These are phyloP conservation scores for Medicago arabica DNA, from an alignment of 306 rosid genomes.

Conservation along the genomic window DNA sequence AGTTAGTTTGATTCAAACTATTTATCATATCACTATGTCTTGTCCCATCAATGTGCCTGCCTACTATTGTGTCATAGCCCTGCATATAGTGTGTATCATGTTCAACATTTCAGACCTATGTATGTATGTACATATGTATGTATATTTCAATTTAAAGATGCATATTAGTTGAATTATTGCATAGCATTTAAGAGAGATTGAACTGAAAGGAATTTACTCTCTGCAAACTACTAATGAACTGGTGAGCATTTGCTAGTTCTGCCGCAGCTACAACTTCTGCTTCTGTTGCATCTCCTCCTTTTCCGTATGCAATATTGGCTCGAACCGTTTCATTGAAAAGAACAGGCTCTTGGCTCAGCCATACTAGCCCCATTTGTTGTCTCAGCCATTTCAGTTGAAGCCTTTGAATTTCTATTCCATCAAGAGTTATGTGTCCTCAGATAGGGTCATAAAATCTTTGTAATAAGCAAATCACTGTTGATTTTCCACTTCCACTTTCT, in stretches of 20 bases:
- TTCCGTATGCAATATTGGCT: conserved; percentile 77
- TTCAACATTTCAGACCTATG: neutral
- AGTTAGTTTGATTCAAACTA: too few relatives aligned
- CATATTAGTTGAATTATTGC: too few relatives aligned
- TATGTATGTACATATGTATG: too few relatives aligned
- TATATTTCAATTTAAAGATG: too few relatives aligned
- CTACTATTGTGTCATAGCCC: conserved; percentile 72
- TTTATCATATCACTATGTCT: too few relatives aligned
- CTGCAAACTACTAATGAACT: conserved; percentile 70
- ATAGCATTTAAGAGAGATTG: too few relatives aligned
- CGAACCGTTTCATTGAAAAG: conserved; percentile 75
- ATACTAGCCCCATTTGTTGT: conserved; percentile 78
- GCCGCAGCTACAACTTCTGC: conserved; percentile 67
- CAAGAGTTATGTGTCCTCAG: conserved; percentile 69
- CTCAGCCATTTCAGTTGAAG: conserved; percentile 77
- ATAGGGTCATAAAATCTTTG: conserved; percentile 79
- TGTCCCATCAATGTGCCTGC: conserved; percentile 35
- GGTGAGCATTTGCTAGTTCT: conserved; percentile 66
- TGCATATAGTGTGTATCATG: conserved; percentile 33
- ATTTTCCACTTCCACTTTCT: conserved; percentile 90
- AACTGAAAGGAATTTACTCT: conserved; percentile 43
- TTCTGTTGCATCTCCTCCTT: conserved; percentile 62
- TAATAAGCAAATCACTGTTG: conserved; percentile 73
- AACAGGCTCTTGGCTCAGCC: conserved; percentile 86
- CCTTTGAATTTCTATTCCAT: conserved; percentile 59